phyloP scores from a whole-genome alignment of 495 filamentous ascomycete genomes.

The Penicillium samsonianum region DNA sequence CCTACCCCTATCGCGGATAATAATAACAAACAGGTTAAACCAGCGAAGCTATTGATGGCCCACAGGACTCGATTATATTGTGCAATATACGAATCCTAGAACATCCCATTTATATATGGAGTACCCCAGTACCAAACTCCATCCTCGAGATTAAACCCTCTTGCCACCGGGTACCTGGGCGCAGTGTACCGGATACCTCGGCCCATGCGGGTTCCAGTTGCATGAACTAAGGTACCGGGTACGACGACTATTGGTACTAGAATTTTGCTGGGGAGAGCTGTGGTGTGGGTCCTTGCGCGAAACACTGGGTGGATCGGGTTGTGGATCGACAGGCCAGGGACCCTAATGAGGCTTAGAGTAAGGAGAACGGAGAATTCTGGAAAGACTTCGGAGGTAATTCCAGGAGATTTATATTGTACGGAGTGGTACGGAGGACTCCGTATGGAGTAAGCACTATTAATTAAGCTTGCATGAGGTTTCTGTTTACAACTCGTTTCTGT shows the following conservation, averaged over 20 bases:
- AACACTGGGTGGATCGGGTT: constrained; percentile 24
- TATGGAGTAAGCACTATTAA: too few relatives aligned
- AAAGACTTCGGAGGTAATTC: not conserved
- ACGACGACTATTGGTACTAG: constrained; percentile 18
- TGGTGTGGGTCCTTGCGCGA: constrained; percentile 23
- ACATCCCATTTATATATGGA: not conserved
- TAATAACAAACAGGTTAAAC: not conserved
- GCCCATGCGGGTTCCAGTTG: not conserved
- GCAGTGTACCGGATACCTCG: constrained; percentile 14
- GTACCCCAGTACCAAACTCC: not conserved
- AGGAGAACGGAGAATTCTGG: not conserved
- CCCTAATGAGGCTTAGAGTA: constrained; percentile 12
- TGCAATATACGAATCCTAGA: not conserved
- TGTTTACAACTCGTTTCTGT: too few relatives aligned
- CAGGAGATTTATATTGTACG: not conserved
- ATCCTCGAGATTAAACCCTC: not conserved
- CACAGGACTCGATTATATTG: not conserved
- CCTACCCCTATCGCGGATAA: not conserved
- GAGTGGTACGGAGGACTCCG: not conserved
- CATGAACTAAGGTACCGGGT: constrained; percentile 11
- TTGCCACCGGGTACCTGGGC: not conserved
- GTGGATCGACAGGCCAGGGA: constrained; percentile 17
- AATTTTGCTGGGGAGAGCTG: constrained; percentile 17
- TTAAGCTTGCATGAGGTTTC: too few relatives aligned
- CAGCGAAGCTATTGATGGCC: not conserved